Evolutionary conservation across 495 filamentous ascomycete genomes (phyloP), one percentile per base, ranked within the genome.

Genomic region (Podospora pseudopauciseta): DNA sequence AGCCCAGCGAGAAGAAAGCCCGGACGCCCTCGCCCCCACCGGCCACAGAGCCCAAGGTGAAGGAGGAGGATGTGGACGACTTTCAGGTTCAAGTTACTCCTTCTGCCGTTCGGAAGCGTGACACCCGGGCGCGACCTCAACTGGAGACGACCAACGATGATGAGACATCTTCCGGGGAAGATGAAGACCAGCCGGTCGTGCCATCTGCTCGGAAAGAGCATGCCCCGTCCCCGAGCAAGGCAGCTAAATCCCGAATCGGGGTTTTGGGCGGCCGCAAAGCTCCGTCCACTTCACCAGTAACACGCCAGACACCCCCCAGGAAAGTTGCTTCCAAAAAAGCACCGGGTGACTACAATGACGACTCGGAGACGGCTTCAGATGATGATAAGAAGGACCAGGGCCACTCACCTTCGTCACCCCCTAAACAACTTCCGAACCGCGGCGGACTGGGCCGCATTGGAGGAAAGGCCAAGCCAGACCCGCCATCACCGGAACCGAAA

Each of bases 41-140:
- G 3, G 27, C 64, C n/a, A 23, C 28, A 19, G 28, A 65, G 20
- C 16, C 44, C 18, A 18, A 53, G 60, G 39, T 49, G 39, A 44
- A 65, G 1, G 39, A 27, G 6, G 65, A 74, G 28, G 74, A 74
- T 26, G 80, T 83, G 16, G 78, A 81, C 65, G 84, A 81, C 64
- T 86, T 85, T 64, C 81, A 88, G 66, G 80, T 84, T 18, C 86
- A 84, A 70, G 76, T 76, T 30, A 83, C 82, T 1, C 85, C 84
- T 0, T 75, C 80, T 59, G 71, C 74, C 23, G 66, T 30, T 9
- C 58, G 64, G 16, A 74, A 73, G 20, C 64, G 65, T 60, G 60
- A 3, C 67, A 62, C 39, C 27, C 53, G 23, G 15, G 58, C 54
- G 61, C 30, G 39, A 56, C 32, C 18, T 19, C 61, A 61, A 19